These are phyloP conservation scores for Lactifluus rugatus DNA, from an alignment of 768 basidiomycete species.

Conservation along the genomic window DNA sequence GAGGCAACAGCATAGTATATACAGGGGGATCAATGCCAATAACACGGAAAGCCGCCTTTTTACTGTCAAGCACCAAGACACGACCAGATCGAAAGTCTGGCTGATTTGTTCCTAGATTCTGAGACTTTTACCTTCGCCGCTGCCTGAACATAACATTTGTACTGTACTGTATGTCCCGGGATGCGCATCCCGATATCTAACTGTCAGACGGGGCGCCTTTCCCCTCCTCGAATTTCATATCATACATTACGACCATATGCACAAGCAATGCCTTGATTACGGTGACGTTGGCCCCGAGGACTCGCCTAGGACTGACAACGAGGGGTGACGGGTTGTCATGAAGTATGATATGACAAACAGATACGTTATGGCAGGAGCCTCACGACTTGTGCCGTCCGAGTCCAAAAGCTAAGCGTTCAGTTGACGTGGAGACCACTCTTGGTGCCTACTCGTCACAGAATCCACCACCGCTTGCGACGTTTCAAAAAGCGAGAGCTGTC, in stretches of 20 bases:
- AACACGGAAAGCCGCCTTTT: too few species aligned
- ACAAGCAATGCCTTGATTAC: slow-evolving; percentile 30
- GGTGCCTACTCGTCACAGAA: neutral
- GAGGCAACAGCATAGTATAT: too few species aligned
- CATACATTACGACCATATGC: slow-evolving; percentile 26
- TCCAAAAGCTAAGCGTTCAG: slow-evolving; percentile 13
- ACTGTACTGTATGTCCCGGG: too few species aligned
- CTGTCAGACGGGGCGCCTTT: neutral
- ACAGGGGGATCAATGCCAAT: too few species aligned
- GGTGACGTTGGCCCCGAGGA: slow-evolving; percentile 28
- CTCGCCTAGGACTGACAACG: slow-evolving; percentile 28
- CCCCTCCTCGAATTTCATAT: slow-evolving; percentile 24
- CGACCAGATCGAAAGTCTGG: neutral
- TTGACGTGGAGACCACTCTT: slow-evolving; percentile 14
- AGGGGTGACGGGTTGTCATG: neutral
- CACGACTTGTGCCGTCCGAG: slow-evolving; percentile 24
- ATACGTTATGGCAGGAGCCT: neutral
- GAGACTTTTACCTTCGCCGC: neutral
- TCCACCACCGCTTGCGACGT: neutral
- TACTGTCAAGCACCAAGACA: neutral
- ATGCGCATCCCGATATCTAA: neutral
- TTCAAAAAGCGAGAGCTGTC: slow-evolving; percentile 34
- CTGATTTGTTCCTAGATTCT: neutral
- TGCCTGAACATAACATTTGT: slow-evolving; percentile 1
- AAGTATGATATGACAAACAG: neutral